Base-by-base conservation (phyloP, 2,329 filamentous ascomycete species). In the Calonectria pseudoturangicola region DNA sequence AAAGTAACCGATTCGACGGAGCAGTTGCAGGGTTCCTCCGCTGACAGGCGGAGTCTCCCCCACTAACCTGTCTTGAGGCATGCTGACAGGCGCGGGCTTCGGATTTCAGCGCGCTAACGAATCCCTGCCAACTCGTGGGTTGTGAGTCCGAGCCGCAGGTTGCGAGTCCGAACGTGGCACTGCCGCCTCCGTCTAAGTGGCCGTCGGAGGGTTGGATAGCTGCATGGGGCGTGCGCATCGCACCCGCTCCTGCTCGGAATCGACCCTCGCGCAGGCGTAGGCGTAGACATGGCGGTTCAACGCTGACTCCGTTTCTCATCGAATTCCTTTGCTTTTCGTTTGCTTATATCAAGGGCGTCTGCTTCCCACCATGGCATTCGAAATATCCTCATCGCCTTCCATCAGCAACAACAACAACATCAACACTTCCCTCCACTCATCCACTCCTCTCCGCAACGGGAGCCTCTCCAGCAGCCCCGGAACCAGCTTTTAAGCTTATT, bases 331-430 rank as follows among this genome's bases (percentile, higher is more conserved):
- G 33, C 33, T 21, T 30, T 16, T 21, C 30, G 15, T 27, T 50
- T 60, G 54, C 21, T 28, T 71, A 71, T 71, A 71, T 71, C 68
- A 71, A 71, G 68, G 68, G 18, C 63, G 33, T 39, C 43, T 39
- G 27, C 62, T 51, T 45, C 68, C 63, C 60, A 7, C 51, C 48
- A 56, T 58, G 25, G 41, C 51, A 9, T n/a, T 13, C 16, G 21
- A 41, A 60, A 28, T 62, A 50, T 48, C 33, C 43, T 60, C 62
- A 66, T 70, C 67, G 48, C 13, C 47, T 54, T 41, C 18, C 58
- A 69, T 18, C 54, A 60, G 8, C n/a, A 36, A 27, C 30, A 21
- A 21, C 43, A 47, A 21, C 45, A 9, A 67, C 51, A 60, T 18
- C 56, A 51, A 62, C 41, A 43, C 41, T 21, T 43, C 16, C 54